Evolutionary conservation across 2,329 filamentous ascomycete species (phyloP).

Genomic region (Penicillium occitanis): DNA sequence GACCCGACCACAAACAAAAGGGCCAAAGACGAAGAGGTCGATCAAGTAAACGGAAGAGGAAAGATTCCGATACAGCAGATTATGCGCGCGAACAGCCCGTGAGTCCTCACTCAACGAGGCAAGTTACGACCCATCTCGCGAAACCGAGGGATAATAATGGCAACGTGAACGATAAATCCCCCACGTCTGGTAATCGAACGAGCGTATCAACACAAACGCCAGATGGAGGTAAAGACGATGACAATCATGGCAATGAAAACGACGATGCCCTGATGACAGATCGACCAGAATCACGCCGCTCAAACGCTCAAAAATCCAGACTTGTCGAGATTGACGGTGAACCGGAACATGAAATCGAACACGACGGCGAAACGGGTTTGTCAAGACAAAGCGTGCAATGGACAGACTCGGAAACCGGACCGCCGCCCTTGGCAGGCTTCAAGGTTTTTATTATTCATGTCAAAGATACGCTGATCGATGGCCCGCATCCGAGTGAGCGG

Average conservation of each 20-base stretch:
- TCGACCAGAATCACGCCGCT: neutral
- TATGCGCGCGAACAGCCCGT: slow-evolving; percentile 25
- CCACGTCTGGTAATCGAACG: neutral
- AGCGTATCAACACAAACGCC: slow-evolving; percentile 13
- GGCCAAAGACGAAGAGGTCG: slow-evolving; percentile 31
- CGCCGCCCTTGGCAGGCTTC: slow-evolving; percentile 65
- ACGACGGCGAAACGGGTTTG: neutral
- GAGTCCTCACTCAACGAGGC: slow-evolving; percentile 31
- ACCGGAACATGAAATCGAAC: neutral
- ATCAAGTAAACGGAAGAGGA: slow-evolving; percentile 46
- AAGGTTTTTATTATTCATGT: slow-evolving; percentile 89
- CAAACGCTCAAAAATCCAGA: neutral
- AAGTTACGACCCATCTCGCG: slow-evolving; percentile 20
- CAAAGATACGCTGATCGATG: slow-evolving; percentile 80
- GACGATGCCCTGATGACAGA: neutral
- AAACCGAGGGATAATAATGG: neutral
- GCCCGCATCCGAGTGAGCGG: slow-evolving; percentile 59
- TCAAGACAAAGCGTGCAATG: neutral
- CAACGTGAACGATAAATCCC: neutral
- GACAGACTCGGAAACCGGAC: slow-evolving; percentile 2
- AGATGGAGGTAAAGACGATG: neutral
- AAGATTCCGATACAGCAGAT: slow-evolving; percentile 24
- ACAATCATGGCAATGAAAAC: neutral
- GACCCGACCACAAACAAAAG: slow-evolving; percentile 30
- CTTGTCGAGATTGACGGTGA: neutral